Evolutionary conservation across 1,139 yeast genomes (phyloP).

Genomic region (Wickerhamomyces sp.): DNA sequence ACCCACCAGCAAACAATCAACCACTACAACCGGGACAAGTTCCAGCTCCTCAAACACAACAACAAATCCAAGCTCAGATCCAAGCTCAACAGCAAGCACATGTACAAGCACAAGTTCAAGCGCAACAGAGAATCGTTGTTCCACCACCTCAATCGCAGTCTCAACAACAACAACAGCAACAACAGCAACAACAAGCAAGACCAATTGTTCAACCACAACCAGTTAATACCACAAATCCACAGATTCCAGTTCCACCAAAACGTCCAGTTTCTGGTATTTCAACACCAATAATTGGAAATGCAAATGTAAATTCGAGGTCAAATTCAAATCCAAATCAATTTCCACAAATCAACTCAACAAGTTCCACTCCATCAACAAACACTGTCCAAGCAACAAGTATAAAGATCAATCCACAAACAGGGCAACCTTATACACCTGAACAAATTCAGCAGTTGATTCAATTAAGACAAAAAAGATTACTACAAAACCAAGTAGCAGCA

Average conservation of each 20-base stretch:
- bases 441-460: conserved; percentile 26
- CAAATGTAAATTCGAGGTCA: too few relatives aligned
- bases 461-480: conserved; percentile 26
- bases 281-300: conserved; percentile 7
- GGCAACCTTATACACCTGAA: conserved; percentile 20
- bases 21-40: too few relatives aligned
- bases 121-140: conserved; percentile 11
- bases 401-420: conserved; percentile 7
- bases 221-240: conserved; percentile 1
- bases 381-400: conserved; percentile 4
- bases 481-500: conserved; percentile 33
- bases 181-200: conserved; percentile 1
- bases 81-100: conserved; percentile 5
- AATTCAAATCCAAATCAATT: background rate
- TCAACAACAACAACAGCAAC: conserved; percentile 3
- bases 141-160: background rate
- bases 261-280: conserved; percentile 16
- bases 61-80: conserved; percentile 4
- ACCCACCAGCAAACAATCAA: too few relatives aligned
- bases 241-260: too few relatives aligned
- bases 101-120: conserved; percentile 3
- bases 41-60: background rate
- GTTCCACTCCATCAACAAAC: conserved; percentile 9
- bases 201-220: conserved; percentile 5
- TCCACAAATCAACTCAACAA: conserved; percentile 8